These are phyloP conservation scores for Cucumis sativus DNA, from an alignment of 306 rosid species.

Conservation along the genomic window Cucumber_9930_V3 NC_026661.2:1817501-1818000, in stretches of 20 bases:
- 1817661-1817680: constrained; percentile 25
- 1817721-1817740: not conserved
- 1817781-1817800: not conserved
- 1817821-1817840: not conserved
- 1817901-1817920: not conserved
- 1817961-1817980: not conserved
- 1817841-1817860: not conserved
- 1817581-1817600: constrained; percentile 8
- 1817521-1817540: constrained; percentile 6
- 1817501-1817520: not conserved
- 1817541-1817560: constrained; percentile 5
- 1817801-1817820: not conserved
- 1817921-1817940: constrained; percentile 12
- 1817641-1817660: not conserved
- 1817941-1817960: not conserved
- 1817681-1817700: not conserved
- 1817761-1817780: not conserved
- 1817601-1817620: constrained; percentile 19
- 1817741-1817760: not conserved
- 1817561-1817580: constrained; percentile 11
- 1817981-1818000: not conserved
- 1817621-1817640: constrained; percentile 17
- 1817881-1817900: constrained; percentile 8
- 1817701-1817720: not conserved
- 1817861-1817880: not conserved